Evolutionary conservation across 1,284 basidiomycete genomes (phyloP), one percentile per base, ranked within the genome.

Genomic region (Trichosporon faecale): DNA sequence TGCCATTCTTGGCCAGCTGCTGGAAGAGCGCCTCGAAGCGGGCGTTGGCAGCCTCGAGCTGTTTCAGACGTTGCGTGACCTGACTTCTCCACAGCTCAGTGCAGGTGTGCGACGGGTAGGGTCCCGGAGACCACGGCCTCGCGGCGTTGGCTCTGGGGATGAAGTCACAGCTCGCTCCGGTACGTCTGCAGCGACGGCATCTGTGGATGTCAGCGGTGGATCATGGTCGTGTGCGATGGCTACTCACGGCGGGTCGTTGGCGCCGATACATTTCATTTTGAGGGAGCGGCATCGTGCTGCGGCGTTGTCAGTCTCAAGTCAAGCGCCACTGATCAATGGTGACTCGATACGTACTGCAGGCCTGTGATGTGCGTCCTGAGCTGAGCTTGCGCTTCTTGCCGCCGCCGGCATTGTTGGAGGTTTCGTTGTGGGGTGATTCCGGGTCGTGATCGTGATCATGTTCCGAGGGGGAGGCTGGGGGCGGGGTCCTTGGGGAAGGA

Each of bases 201-300:
- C 69, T 70, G 67, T 3, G 3, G 49, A 18, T 21, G 65, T 71
- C 25, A 66, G 63, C n/a, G 18, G 8, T 37, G 21, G 11, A 49
- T 33, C 23, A 7, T 21, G n/a, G 31, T 3, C 14, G 49, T 16
- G 23, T 18, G 18, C 33, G 40, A n/a, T 60, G 31, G 46, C 9
- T n/a, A 57, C 33, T 14, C 25, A 63, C 72, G 73, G 73, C 33
- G 73, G 73, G 40, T 74, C 71, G 9, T 64, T 71, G 2, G 73
- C 71, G n/a, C 73, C 73, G 60, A 74, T 73, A 46, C 73, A 74
- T 52, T 71, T 70, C 73, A 74, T 74, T 66, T 74, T 74, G 66
- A 73, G 73, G 2, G 68, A 68, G 6, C 72, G 68, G 64, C 72
- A 73, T 66, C 72, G 61, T 46, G 70, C 72, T 75, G 65, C 8